Conservation (phyloP, 2,329 filamentous ascomycete species). For the Tolypocladium inflatum region DNA sequence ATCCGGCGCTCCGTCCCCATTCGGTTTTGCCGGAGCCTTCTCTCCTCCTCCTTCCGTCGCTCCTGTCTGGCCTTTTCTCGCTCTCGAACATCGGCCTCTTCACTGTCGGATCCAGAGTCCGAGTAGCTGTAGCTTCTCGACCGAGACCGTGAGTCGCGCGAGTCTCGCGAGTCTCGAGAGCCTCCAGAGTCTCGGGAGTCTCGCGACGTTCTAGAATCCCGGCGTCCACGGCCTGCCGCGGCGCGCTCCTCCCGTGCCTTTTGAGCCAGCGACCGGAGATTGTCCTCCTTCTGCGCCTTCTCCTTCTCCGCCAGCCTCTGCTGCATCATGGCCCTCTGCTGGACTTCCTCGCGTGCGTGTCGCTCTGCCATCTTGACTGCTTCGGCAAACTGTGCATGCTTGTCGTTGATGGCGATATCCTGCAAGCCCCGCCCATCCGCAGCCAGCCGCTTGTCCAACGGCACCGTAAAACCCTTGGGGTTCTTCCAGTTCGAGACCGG, state of each 20-base stretch:
- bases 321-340: slow-evolving; percentile 88
- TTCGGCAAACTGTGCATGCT: slow-evolving; percentile 93
- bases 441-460: slow-evolving; percentile 87
- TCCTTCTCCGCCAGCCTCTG: slow-evolving; percentile 94
- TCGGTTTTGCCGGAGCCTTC: slow-evolving; percentile 82
- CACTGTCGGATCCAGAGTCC: slow-evolving; percentile 41
- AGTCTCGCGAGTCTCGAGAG: slow-evolving; percentile 30
- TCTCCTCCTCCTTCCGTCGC: slow-evolving; percentile 70
- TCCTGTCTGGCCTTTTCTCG: slow-evolving; percentile 72
- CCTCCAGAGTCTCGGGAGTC: slow-evolving; percentile 30
- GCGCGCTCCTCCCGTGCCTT: slow-evolving; percentile 80
- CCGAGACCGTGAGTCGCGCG: slow-evolving; percentile 27
- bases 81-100: slow-evolving; percentile 63
- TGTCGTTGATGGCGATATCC: slow-evolving; percentile 95
- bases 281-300: slow-evolving; percentile 87
- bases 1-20: slow-evolving; percentile 92
- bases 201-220: slow-evolving; percentile 18
- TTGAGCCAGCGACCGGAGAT: slow-evolving; percentile 77
- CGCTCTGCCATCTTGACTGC: slow-evolving; percentile 89
- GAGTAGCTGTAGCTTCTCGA: slow-evolving; percentile 43
- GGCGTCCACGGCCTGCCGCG: slow-evolving; percentile 36
- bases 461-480: slow-evolving; percentile 94
- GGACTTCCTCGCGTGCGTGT: slow-evolving; percentile 91
- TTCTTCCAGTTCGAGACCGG: slow-evolving; percentile 99
- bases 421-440: slow-evolving; percentile 87